phyloP scores from a whole-genome alignment of 495 filamentous ascomycete species.

The Penicillium soppii region DNA sequence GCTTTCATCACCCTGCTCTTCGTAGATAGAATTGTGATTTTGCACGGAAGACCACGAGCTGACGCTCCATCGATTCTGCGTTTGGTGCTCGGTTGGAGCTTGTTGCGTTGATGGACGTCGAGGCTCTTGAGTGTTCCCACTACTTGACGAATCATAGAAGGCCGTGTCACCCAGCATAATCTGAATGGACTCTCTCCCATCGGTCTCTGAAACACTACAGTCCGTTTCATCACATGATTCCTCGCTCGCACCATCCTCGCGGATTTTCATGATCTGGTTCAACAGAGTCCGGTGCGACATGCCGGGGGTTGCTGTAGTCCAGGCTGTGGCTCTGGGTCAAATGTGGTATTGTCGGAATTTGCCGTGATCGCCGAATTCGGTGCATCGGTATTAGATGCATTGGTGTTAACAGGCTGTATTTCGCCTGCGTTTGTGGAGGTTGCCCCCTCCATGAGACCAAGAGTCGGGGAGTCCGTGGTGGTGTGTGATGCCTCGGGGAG shows the following conservation, averaged over 20 bases:
- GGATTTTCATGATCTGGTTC: constrained; percentile 53
- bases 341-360: constrained; percentile 59
- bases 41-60: constrained; percentile 53
- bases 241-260: constrained; percentile 44
- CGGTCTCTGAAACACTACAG: constrained; percentile 49
- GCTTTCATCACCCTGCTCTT: constrained; percentile 38
- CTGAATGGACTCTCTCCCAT: constrained; percentile 59
- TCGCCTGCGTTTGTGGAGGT: constrained; percentile 22
- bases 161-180: constrained; percentile 56
- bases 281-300: constrained; percentile 47
- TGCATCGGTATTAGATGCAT: constrained; percentile 43
- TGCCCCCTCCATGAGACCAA: constrained; percentile 65
- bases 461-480: constrained; percentile 63
- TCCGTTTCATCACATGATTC: constrained; percentile 53
- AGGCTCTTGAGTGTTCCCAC: constrained; percentile 31
- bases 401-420: constrained; percentile 29
- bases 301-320: constrained; percentile 43
- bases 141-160: constrained; percentile 34
- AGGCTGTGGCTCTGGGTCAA: constrained; percentile 68
- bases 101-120: constrained; percentile 20
- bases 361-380: constrained; percentile 40
- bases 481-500: constrained; percentile 14
- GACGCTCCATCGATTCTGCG: constrained; percentile 48
- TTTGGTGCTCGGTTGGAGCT: constrained; percentile 16
- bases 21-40: constrained; percentile 39